Conservation (phyloP, 1,284 basidiomycete species). For the Grifola frondosa region DNA sequence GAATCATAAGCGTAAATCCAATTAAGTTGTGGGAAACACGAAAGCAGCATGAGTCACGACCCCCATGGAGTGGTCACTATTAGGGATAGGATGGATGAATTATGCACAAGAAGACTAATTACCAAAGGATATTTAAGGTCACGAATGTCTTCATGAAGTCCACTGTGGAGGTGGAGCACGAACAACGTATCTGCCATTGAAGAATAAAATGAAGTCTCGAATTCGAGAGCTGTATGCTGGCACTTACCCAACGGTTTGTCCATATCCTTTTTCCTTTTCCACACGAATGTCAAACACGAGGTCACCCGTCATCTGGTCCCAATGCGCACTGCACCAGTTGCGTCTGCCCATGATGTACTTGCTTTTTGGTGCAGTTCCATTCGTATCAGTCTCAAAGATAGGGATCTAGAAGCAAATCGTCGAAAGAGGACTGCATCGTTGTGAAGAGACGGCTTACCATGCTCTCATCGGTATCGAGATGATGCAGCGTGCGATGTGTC, state of each 20-base stretch:
- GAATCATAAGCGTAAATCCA: no score
- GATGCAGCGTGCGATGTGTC: constrained; percentile 81
- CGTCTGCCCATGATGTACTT: constrained; percentile 84
- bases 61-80: no score
- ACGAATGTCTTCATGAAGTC: no score
- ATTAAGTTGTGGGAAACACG: no score
- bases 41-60: no score
- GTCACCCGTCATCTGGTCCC: constrained; percentile 59
- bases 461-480: constrained; percentile 76
- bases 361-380: constrained; percentile 66
- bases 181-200: constrained; percentile 27
- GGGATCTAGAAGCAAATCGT: constrained; percentile 54
- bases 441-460: constrained; percentile 54
- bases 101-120: no score
- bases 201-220: not conserved
- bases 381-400: constrained; percentile 76
- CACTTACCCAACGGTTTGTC: constrained; percentile 71
- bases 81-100: no score
- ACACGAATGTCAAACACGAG: constrained; percentile 87
- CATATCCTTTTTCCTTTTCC: constrained; percentile 80
- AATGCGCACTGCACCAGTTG: constrained; percentile 86
- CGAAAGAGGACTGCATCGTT: not conserved
- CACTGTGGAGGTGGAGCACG: constrained; percentile 53
- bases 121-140: no score
- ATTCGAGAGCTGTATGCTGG: not conserved